Evolutionary conservation across 108 stramenopile species (phyloP), one percentile per base, ranked within the genome.

Genomic region (Stephanodiscus minutulus): DNA sequence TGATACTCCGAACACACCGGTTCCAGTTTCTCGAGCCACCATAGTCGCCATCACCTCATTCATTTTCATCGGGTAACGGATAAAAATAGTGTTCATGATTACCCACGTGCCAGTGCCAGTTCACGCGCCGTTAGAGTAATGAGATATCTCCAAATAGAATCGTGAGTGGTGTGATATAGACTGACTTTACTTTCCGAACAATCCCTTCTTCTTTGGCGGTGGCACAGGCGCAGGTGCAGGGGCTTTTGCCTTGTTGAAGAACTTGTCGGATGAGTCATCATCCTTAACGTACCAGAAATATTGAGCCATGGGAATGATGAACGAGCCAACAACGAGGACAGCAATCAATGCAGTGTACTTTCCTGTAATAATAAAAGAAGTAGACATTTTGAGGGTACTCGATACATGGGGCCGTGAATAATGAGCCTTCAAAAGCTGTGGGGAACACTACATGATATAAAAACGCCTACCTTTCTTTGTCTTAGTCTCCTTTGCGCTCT

Each of bases 221-320:
- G 87, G 86, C 21, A 80, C 82, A n/a, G 85, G 83, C 15, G 70
- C 79, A 31, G 79, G 75, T 28, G 74, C 81, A 18, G 84, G 74
- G 47, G 69, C 70, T 54, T 68, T 67, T 33, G 75, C 68, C 41
- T 86, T 46, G 22, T 68, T 76, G 68, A 93, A 93, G 86, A 93
- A 93, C 72, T 85, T 79, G 44, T 95, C 93, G 24, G 89, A 82
- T 36, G 88, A 88, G 63, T 92, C 89, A 64, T 95, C 93, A 74
- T 95, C 93, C 33, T 79, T 82, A 28, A 97, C 93, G 81, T 96
- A 97, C 97, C 97, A 97, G 69, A 94, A 97, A 79, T 97, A 97
- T 80, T 97, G 97, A 18, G 94, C 97, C 97, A 97, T 97, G 29
- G 97, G 97, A 82, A 97, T 91, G 71, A 97, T 82, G 85, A 97